Conservation (phyloP, 805 yeast genomes). For the Vanderwaltozyma yarrowii region DNA sequence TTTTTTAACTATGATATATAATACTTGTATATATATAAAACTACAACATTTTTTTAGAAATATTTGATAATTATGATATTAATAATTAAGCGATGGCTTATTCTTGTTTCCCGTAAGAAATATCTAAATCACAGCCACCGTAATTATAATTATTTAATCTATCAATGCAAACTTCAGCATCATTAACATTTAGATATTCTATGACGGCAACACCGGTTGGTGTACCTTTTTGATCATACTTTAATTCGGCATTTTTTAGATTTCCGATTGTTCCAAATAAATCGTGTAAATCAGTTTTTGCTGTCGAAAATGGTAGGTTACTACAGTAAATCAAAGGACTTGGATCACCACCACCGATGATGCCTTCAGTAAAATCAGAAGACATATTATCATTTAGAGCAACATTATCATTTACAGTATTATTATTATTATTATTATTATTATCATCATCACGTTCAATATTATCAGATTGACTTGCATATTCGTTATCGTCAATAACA, state of each 20-base stretch:
- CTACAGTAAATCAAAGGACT: slow-evolving; percentile 55
- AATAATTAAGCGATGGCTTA: neutral
- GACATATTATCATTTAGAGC: too few species aligned
- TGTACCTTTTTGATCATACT: slow-evolving; percentile 47
- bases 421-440: neutral
- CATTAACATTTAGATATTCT: slow-evolving; percentile 51
- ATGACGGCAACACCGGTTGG: slow-evolving; percentile 84
- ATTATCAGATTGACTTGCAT: neutral
- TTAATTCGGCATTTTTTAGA: slow-evolving; percentile 68
- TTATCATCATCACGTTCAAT: neutral
- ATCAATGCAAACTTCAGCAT: slow-evolving; percentile 65
- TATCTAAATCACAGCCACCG: slow-evolving; percentile 65
- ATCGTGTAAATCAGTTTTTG: slow-evolving; percentile 72
- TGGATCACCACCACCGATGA: slow-evolving; percentile 49
- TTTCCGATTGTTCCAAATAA: slow-evolving; percentile 77
- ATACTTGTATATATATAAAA: too few species aligned
- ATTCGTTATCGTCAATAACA: slow-evolving; percentile 3
- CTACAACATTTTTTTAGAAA: too few species aligned
- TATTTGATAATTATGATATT: too few species aligned
- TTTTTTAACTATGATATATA: too few species aligned
- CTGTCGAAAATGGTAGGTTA: slow-evolving; percentile 86
- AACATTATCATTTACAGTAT: neutral
- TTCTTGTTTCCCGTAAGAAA: slow-evolving; percentile 50
- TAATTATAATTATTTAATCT: slow-evolving; percentile 73
- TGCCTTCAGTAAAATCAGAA: slow-evolving; percentile 48